phyloP scores from a whole-genome alignment of 139 green algal genomes.

The Pleodorina starrii region DNA sequence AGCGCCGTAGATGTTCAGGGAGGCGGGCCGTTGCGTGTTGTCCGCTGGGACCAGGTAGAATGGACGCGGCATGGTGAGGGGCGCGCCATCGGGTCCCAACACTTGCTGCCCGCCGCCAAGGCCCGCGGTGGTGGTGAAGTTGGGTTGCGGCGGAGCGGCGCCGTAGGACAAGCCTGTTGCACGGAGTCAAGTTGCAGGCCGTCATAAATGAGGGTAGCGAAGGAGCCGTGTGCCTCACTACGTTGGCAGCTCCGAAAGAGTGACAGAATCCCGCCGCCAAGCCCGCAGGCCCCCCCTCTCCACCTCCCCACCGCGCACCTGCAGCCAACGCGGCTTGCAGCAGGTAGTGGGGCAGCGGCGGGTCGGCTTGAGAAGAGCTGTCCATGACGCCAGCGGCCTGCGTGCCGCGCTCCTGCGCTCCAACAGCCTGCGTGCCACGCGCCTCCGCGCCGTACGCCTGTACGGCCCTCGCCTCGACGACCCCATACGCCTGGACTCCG shows the following conservation, averaged over 20 bases:
- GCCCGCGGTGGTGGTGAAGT: neutral
- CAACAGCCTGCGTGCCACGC: neutral
- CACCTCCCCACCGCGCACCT: neutral
- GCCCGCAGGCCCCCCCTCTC: too few relatives aligned
- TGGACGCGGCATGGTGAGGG: constrained; percentile 5
- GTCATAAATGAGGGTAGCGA: too few relatives aligned
- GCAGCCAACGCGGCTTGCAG: constrained; percentile 24
- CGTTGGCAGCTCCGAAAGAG: too few relatives aligned
- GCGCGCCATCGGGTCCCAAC: neutral
- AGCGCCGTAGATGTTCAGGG: neutral
- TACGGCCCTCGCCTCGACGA: neutral
- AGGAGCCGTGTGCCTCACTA: too few relatives aligned
- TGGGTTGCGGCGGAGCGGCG: neutral
- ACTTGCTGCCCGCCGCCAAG: neutral
- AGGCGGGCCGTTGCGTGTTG: neutral
- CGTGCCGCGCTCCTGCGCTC: neutral
- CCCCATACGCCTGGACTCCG: neutral
- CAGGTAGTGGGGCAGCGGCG: constrained; percentile 38
- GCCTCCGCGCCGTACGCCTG: neutral
- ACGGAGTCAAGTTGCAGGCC: neutral
- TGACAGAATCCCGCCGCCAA: too few relatives aligned
- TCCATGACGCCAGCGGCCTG: constrained; percentile 35
- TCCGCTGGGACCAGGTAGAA: constrained; percentile 45
- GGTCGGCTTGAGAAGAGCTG: constrained; percentile 25
- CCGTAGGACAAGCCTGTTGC: constrained; percentile 28